Conservation (phyloP, 495 filamentous ascomycete species). For the Penicillium pancosmium region DNA sequence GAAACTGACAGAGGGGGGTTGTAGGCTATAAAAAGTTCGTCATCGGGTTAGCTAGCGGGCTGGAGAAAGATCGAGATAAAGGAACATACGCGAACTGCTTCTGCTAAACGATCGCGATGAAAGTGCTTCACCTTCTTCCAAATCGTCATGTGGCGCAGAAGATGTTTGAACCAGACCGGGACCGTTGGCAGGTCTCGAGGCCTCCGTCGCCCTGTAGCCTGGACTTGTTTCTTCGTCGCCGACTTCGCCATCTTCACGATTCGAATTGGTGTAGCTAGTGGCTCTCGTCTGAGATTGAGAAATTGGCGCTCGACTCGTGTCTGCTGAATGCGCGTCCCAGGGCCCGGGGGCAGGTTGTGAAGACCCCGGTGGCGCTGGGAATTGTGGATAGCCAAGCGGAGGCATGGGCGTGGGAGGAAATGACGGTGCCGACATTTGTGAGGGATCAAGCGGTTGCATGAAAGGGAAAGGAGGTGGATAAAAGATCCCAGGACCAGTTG, state of each 20-base stretch:
- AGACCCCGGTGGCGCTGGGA: conserved; percentile 27
- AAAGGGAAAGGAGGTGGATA: conserved; percentile 39
- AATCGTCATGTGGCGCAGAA: conserved; percentile 15
- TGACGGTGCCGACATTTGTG: conserved; percentile 28
- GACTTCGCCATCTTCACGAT: conserved; percentile 73
- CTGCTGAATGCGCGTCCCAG: neutral
- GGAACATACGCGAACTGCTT: conserved; percentile 42
- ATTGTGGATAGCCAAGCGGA: conserved; percentile 25
- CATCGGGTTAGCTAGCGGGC: conserved; percentile 23
- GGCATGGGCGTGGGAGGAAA: conserved; percentile 34
- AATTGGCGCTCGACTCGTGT: conserved; percentile 6
- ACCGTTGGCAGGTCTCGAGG: neutral
- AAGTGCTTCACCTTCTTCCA: conserved; percentile 35
- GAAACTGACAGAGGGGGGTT: conserved; percentile 42
- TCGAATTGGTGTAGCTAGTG: conserved; percentile 14
- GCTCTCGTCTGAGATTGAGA: conserved; percentile 9
- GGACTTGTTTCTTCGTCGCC: conserved; percentile 60
- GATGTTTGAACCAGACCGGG: neutral
- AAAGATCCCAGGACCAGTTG: conserved; percentile 24
- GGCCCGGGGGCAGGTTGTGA: conserved; percentile 12
- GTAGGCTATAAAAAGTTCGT: conserved; percentile 34
- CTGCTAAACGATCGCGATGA: conserved; percentile 30
- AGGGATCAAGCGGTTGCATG: conserved; percentile 29
- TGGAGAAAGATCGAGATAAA: neutral
- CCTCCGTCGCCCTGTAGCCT: neutral